Conservation (phyloP, 1,284 basidiomycete genomes). For the Irpex sp. region DNA sequence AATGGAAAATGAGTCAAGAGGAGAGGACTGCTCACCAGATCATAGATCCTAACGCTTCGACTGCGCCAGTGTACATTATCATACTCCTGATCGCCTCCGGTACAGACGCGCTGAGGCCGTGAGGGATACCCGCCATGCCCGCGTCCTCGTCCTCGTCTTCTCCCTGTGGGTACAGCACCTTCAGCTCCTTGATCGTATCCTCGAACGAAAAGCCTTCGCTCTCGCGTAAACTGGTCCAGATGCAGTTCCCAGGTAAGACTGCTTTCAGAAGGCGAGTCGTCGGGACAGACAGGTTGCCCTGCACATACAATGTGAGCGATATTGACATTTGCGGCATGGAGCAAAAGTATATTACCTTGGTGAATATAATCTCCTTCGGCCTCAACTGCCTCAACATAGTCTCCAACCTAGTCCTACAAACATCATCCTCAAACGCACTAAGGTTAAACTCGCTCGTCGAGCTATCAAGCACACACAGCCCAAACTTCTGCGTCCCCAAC, state of each 20-base stretch:
- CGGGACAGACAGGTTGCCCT: conserved; percentile 80
- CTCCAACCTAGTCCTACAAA: conserved; percentile 88
- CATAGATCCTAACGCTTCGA: conserved; percentile 85
- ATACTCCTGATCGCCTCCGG: conserved; percentile 74
- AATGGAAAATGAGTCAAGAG: background rate
- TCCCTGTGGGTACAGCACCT: conserved; percentile 54
- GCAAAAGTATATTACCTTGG: conserved; percentile 55
- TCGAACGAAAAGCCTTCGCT: conserved; percentile 79
- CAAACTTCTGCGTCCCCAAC: conserved; percentile 62
- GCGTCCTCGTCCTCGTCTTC: conserved; percentile 37
- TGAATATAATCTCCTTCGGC: conserved; percentile 90
- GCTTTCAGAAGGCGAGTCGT: conserved; percentile 79
- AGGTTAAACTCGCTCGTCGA: conserved; percentile 95
- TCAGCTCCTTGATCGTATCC: conserved; percentile 67
- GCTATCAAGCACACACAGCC: conserved; percentile 93
- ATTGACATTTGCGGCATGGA: too few relatives aligned
- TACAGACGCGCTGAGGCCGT: conserved; percentile 45
- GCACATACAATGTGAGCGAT: background rate
- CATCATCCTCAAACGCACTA: conserved; percentile 87
- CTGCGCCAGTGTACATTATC: conserved; percentile 58
- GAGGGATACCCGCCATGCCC: conserved; percentile 37
- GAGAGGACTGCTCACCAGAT: conserved; percentile 53
- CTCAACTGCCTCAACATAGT: conserved; percentile 90
- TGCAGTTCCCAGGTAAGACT: conserved; percentile 71
- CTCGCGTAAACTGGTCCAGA: conserved; percentile 83